Base-by-base conservation (phyloP, 2,329 filamentous ascomycete species). In the Botrytis hyacinthi region DNA sequence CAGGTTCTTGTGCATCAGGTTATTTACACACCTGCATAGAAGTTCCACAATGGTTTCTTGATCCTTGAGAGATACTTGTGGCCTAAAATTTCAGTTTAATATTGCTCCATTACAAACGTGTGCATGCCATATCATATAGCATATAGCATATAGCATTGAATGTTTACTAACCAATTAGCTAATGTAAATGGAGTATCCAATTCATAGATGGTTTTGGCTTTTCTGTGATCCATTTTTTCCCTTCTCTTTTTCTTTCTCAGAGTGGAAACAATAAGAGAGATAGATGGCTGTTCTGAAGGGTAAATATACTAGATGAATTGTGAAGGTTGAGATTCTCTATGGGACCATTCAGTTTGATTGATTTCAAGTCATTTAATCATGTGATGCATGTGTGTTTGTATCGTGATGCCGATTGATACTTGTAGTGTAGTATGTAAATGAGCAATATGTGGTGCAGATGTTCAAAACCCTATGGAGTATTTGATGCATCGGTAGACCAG, bases 31-130 rank as follows among this genome's bases (percentile, higher is more conserved):
- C 91, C 84, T 87, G 87, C 88, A 92, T 8, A 93, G 84, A 67
- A 93, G 83, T 75, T 92, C 90, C 16, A 93, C 80, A 54, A 93
- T 90, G 6, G 86, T 84, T 70, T 90, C 86, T 80, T 92, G 90
- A 70, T 92, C 85, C 67, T 88, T 83, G 29, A 82, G 79, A 2
- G 84, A 83, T 61, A 92, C 85, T 60, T 85, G 81, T 12, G 91
- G 91, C 90, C 91, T 93, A 48, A 26, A n/a, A 42, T 60, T 65
- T 76, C 20, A 75, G 73, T 46, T 57, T 74, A 37, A 44, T 12
- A 42, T 54, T 29, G 22, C 14, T 57, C 51, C n/a, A 32, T 29
- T 4, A 29, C 51, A 57, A 18, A 29, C 14, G 18, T n/a, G 12
- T n/a, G 51, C 51, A 29, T 51, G n/a, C 4, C 10, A 7, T 22